Percentiles rank a stretch among this genome's conserved stretches.
Conservation (phyloP, 2,329 filamentous ascomycete genomes). For the Diaporthe ampelina region DNA sequence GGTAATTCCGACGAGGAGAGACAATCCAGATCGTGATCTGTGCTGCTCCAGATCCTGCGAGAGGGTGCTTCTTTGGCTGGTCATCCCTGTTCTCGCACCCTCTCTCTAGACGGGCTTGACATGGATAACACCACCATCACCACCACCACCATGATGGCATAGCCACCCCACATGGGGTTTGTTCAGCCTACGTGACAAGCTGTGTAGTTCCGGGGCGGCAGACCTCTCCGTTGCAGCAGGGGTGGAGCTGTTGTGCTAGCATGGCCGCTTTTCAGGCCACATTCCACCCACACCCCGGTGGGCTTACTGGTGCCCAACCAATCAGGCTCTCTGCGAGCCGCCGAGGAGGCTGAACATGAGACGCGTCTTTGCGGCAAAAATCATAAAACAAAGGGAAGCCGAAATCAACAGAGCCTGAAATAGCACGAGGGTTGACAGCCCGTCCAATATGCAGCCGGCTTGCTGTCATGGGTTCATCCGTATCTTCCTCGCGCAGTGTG, state of each 20-base stretch:
- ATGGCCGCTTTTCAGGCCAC: slow-evolving; percentile 33
- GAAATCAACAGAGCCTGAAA: not conserved
- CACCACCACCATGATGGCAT: not conserved
- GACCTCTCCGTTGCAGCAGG: not conserved
- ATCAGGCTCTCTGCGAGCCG: not conserved
- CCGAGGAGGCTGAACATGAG: slow-evolving; percentile 39
- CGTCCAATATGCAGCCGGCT: no score
- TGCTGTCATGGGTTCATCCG: not conserved
- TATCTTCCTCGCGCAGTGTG: not conserved
- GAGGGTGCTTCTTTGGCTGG: not conserved
- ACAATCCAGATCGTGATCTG: slow-evolving; percentile 29
- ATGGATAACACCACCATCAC: not conserved
- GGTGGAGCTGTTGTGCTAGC: slow-evolving; percentile 11
- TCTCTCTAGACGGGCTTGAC: not conserved
- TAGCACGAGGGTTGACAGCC: not conserved
- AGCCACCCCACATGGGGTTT: not conserved
- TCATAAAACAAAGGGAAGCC: not conserved
- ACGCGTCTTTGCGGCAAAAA: slow-evolving; percentile 15
- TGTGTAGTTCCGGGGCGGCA: not conserved
- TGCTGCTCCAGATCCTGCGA: slow-evolving; percentile 15
- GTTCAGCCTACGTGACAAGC: not conserved
- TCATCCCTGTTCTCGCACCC: not conserved
- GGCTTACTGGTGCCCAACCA: slow-evolving; percentile 14
- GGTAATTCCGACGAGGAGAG: slow-evolving; percentile 22
- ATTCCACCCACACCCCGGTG: slow-evolving; percentile 3